Evolutionary conservation across 768 basidiomycete genomes (phyloP).

Genomic region (Amanita subjunquillea): DNA sequence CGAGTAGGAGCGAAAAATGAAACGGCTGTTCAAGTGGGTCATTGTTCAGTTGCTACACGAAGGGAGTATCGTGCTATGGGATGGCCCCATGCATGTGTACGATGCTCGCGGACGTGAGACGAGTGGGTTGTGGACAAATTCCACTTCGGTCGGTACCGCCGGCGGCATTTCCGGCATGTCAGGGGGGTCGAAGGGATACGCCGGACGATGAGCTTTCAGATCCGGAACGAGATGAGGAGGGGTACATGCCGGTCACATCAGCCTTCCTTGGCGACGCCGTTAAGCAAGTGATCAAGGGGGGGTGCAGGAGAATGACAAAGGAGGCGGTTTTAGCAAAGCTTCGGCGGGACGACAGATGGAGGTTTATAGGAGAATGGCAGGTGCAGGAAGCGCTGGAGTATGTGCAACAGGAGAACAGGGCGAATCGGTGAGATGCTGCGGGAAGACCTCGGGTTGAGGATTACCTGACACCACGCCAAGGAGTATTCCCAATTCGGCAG

Average conservation of each 20-base stretch:
- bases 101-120: conserved; percentile 12
- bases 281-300: conserved; percentile 29
- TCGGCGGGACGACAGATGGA: conserved; percentile 55
- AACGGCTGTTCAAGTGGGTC: conserved; percentile 59
- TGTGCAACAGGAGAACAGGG: conserved; percentile 27
- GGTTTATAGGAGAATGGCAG: conserved; percentile 50
- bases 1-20: conserved; percentile 37
- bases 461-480: not conserved
- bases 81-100: conserved; percentile 41
- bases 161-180: conserved; percentile 20
- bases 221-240: conserved; percentile 48
- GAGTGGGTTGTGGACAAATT: conserved; percentile 40
- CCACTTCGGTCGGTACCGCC: conserved; percentile 10
- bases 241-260: conserved; percentile 54
- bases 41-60: conserved; percentile 56
- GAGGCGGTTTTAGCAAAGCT: conserved; percentile 38
- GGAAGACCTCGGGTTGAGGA: conserved; percentile 12
- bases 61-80: conserved; percentile 68
- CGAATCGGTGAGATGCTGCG: conserved; percentile 17
- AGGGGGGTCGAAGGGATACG: conserved; percentile 15
- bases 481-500: not conserved
- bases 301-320: conserved; percentile 21
- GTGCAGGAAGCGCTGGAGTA: conserved; percentile 50
- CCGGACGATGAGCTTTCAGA: conserved; percentile 47
- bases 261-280: conserved; percentile 37